phyloP scores from a whole-genome alignment of 1,284 basidiomycete species.

The Fomes fomentarius region DNA sequence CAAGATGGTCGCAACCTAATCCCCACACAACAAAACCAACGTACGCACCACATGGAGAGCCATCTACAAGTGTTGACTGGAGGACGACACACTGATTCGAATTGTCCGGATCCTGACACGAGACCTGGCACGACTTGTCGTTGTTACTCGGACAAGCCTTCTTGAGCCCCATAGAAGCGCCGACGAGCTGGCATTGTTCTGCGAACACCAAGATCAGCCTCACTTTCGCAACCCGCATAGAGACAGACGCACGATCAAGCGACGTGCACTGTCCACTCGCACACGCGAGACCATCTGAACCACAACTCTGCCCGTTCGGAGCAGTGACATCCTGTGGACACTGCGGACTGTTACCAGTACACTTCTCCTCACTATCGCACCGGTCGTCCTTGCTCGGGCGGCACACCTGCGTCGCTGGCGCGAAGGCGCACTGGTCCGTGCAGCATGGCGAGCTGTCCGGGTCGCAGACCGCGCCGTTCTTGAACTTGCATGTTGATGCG shows the following conservation, averaged over 20 bases:
- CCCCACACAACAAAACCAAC: neutral
- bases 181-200: conserved; percentile 82
- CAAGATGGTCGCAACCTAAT: conserved; percentile 1
- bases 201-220: neutral
- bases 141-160: conserved; percentile 67
- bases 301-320: conserved; percentile 74
- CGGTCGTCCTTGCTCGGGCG: conserved; percentile 65
- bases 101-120: conserved; percentile 75
- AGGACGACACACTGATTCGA: conserved; percentile 75
- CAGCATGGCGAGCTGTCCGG: conserved; percentile 82
- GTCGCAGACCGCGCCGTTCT: conserved; percentile 75
- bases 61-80: conserved; percentile 79
- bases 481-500: conserved; percentile 79
- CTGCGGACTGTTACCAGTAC: conserved; percentile 72
- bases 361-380: conserved; percentile 84
- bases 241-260: conserved; percentile 55
- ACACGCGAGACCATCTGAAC: conserved; percentile 67
- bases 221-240: neutral
- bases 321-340: conserved; percentile 76
- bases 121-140: conserved; percentile 76
- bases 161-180: conserved; percentile 69
- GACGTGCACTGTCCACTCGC: conserved; percentile 87
- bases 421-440: conserved; percentile 70
- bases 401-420: conserved; percentile 70
- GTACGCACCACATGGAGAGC: conserved; percentile 81